Evolutionary conservation across 371 early-diverging fungal genomes (phyloP), one percentile per base, ranked within the genome.

Genomic region (Mortierella sp.): DNA sequence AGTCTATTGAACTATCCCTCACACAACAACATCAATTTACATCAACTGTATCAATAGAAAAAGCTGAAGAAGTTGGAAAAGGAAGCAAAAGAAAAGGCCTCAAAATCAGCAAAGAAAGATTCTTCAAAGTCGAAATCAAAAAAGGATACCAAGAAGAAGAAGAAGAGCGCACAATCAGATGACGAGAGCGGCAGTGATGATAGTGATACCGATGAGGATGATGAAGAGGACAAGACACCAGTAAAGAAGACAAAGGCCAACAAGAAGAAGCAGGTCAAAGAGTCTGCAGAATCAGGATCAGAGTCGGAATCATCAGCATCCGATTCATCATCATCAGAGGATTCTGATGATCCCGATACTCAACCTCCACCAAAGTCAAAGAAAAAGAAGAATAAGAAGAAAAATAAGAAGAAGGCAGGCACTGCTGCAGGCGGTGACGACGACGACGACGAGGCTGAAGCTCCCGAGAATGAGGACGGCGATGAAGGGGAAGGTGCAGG

Each of bases 151-250:
- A 61, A 72, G 32, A 78, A 84, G 59, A 81, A 85, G 61, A 85
- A 74, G 67, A 72, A 80, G 64, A 85, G 83, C 59, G 62, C 86
- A 58, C 84, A 87, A 60, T 84, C 81, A 61, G 86, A 84, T 47
- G 76, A 77, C 37, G 87, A 85, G 78, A 52, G 81, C 84, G 62
- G 86, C 78, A 10, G 10, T n/a, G 39, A 37, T n/a, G 39, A 37
- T 60, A 68, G 85, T 79, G 70, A 89, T 80, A 72, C n/a, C n/a
- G 55, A 84, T 75, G 68, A 90, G 86, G 77, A 77, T 18, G 58
- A 58, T 8, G 45, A 72, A 69, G 68, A 87, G 84, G 51, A 84
- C 77, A 67, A 90, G 86, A 75, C 60, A 5, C n/a, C 40, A 26
- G 58, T 58, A n/a, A 89, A 86, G 75, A 80, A 83, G 83, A 26